Percentiles rank a stretch among this genome's conserved stretches.
These are phyloP conservation scores for Terfezia boudieri DNA, from an alignment of 495 filamentous ascomycete species.

Conservation along the genomic window DNA sequence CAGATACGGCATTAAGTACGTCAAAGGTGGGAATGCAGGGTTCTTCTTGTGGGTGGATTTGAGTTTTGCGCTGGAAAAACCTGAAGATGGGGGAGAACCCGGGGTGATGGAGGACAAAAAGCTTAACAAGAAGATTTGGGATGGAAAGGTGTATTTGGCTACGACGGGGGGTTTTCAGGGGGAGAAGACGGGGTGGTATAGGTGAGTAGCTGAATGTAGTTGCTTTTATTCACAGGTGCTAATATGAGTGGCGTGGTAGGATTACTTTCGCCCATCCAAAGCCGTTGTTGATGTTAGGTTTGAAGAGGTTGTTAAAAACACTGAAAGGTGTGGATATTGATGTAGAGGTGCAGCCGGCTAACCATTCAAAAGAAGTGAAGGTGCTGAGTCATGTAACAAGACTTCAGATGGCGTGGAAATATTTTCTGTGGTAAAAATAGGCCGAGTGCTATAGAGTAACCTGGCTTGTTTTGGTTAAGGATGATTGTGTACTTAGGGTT, in stretches of 20 bases:
- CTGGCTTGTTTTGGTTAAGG: too few species aligned
- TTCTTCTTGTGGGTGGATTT: constrained; percentile 42
- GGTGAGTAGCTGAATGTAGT: not conserved
- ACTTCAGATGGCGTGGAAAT: too few species aligned
- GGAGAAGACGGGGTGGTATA: constrained; percentile 1
- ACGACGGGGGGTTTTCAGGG: not conserved
- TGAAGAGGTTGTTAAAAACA: not conserved
- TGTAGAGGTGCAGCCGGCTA: too few species aligned
- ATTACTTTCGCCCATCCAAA: constrained; percentile 1
- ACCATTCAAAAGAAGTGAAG: too few species aligned
- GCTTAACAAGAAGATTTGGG: not conserved
- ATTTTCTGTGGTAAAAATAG: too few species aligned
- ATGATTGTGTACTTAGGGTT: too few species aligned
- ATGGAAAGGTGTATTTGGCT: constrained; percentile 1
- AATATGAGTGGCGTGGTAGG: not conserved
- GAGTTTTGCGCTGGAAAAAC: constrained; percentile 1
- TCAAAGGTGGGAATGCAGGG: constrained; percentile 15
- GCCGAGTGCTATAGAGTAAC: too few species aligned
- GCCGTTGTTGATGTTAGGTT: not conserved
- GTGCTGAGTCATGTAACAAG: too few species aligned
- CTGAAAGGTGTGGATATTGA: too few species aligned
- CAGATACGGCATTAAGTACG: constrained; percentile 23
- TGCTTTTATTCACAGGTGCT: too few species aligned
- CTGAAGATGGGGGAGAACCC: too few species aligned
- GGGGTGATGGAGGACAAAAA: not conserved